A percentile compares a stretch with the other conserved stretches of the same genome.
These are phyloP conservation scores for Fragilaria radians DNA, from an alignment of 108 stramenopile genomes.

Conservation along the genomic window DNA sequence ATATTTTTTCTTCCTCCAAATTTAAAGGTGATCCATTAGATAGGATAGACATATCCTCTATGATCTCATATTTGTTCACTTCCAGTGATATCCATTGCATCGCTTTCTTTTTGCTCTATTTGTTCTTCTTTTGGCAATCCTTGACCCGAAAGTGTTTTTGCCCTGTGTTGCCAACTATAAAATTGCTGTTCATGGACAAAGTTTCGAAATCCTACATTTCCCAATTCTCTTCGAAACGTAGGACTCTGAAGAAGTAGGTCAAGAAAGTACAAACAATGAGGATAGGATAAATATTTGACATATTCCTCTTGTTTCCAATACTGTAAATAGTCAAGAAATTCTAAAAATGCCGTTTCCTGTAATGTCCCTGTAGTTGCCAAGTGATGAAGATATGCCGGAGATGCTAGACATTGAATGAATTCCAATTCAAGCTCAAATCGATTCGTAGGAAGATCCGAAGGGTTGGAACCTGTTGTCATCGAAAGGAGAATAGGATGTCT, in stretches of 20 bases:
- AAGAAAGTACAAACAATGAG: conserved; percentile 77
- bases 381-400: conserved; percentile 81
- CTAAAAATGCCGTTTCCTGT: conserved; percentile 58
- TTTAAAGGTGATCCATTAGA: no score
- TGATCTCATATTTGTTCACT: no score
- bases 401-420: conserved; percentile 77
- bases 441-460: conserved; percentile 33
- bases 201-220: conserved; percentile 52
- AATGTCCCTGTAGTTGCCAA: conserved; percentile 61
- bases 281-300: conserved; percentile 63
- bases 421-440: conserved; percentile 57
- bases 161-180: conserved; percentile 9
- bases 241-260: conserved; percentile 66
- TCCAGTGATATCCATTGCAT: no score
- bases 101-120: not conserved
- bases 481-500: no score
- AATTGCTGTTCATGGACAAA: conserved; percentile 14
- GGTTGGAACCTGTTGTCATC: no score
- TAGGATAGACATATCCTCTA: no score
- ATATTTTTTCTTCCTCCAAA: no score
- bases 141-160: conserved; percentile 1
- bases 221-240: conserved; percentile 63
- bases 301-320: conserved; percentile 81
- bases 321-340: conserved; percentile 63
- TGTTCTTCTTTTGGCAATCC: conserved; percentile 1